A percentile compares a stretch with the other conserved stretches of the same genome.
Evolutionary conservation across 2,329 filamentous ascomycete genomes (phyloP).

Genomic region (Calonectria montana): DNA sequence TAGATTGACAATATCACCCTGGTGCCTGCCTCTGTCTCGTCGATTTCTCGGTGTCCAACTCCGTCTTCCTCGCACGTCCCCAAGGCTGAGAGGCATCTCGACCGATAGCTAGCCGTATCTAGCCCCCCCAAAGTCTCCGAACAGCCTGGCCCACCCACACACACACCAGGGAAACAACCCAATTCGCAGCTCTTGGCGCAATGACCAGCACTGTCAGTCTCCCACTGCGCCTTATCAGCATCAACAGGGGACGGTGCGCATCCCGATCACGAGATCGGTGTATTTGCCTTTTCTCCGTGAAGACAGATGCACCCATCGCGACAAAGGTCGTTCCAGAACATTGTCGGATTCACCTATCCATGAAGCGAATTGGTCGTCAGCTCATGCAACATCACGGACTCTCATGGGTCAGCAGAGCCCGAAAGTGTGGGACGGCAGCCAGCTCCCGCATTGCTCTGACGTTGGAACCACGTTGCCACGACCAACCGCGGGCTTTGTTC

Average conservation of each 20-base stretch:
- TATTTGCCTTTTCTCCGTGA: not conserved
- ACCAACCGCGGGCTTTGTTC: not conserved
- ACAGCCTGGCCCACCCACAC: not conserved
- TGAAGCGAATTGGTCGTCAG: not conserved
- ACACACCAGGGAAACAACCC: slow-evolving; percentile 6
- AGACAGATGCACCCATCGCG: not conserved
- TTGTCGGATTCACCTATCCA: not conserved
- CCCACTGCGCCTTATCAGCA: not conserved
- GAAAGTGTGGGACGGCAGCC: not conserved
- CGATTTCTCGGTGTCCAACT: slow-evolving; percentile 1
- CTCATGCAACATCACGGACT: not conserved
- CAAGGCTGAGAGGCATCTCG: not conserved
- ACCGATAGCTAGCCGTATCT: not conserved
- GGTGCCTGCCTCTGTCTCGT: not conserved
- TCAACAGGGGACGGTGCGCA: not conserved
- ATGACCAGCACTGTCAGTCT: not conserved
- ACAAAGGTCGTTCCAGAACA: slow-evolving; percentile 6
- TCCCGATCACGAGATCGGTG: not conserved
- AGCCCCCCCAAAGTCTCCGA: not conserved
- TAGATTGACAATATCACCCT: not conserved
- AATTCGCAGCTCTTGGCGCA: slow-evolving; percentile 13
- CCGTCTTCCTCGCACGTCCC: slow-evolving; percentile 4
- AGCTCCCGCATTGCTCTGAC: not conserved
- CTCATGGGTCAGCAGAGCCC: not conserved
- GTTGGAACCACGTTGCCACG: not conserved